Conservation (phyloP, 768 basidiomycete species). For the Pleurotus tuoliensis region DNA sequence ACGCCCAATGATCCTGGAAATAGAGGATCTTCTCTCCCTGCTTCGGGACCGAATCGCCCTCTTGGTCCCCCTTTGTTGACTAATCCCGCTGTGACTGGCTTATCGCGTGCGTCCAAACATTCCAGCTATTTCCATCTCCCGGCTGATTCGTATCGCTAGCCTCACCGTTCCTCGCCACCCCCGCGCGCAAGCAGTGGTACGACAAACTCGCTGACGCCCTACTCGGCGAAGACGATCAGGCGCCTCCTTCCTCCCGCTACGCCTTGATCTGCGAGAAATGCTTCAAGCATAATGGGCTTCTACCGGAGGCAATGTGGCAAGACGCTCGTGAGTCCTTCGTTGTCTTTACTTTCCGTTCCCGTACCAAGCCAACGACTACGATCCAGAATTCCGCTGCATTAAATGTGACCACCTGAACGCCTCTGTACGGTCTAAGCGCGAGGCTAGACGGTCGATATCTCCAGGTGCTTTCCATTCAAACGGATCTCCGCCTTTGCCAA, state of each 20-base stretch:
- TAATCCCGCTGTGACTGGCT: slow-evolving; percentile 2
- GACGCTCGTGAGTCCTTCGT: slow-evolving; percentile 63
- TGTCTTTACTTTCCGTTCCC: not conserved
- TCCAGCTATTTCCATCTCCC: too few species aligned
- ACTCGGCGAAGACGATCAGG: slow-evolving; percentile 71
- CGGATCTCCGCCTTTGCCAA: slow-evolving; percentile 2
- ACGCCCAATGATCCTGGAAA: slow-evolving; percentile 5
- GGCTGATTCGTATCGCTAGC: not conserved
- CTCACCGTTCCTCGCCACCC: slow-evolving; percentile 17
- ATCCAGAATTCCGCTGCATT: slow-evolving; percentile 76
- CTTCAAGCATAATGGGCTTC: slow-evolving; percentile 85
- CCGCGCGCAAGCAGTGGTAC: slow-evolving; percentile 74
- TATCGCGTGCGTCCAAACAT: not conserved
- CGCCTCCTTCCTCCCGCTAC: slow-evolving; percentile 53
- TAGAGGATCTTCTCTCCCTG: too few species aligned
- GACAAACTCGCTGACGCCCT: slow-evolving; percentile 87
- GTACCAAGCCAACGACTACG: not conserved
- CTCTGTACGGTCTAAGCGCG: slow-evolving; percentile 34
- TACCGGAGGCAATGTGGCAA: slow-evolving; percentile 78
- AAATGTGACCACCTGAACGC: slow-evolving; percentile 85
- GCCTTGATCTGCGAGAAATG: slow-evolving; percentile 89
- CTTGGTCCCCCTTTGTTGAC: slow-evolving; percentile 29
- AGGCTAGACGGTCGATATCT: slow-evolving; percentile 13
- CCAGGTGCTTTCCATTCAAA: slow-evolving; percentile 14
- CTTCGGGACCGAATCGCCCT: slow-evolving; percentile 12